Conservation (phyloP, 305 asterid genomes). For the Solanum hybrid region DNA sequence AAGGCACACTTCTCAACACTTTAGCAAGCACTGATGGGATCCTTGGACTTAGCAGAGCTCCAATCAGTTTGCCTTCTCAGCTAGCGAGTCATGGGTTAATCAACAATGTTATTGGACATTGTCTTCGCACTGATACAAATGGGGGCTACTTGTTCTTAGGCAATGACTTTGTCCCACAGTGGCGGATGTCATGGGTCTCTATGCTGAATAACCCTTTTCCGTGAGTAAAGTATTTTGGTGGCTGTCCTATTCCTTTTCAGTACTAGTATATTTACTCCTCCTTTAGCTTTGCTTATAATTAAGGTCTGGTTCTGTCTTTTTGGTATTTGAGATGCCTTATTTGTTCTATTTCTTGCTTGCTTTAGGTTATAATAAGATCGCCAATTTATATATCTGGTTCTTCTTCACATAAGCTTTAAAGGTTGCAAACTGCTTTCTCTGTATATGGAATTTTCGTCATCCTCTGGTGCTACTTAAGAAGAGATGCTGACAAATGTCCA, state of each 20-base stretch:
- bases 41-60: slow-evolving; percentile 59
- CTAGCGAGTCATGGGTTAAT: slow-evolving; percentile 43
- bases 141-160: slow-evolving; percentile 72
- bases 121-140: slow-evolving; percentile 38
- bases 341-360: not conserved
- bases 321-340: not conserved
- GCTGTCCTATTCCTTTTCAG: not conserved
- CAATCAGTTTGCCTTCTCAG: slow-evolving; percentile 67
- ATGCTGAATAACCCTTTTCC: slow-evolving; percentile 41
- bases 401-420: not conserved
- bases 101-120: slow-evolving; percentile 57
- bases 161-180: slow-evolving; percentile 55
- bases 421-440: not conserved
- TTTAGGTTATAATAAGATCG: not conserved
- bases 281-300: not conserved
- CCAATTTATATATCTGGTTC: not conserved
- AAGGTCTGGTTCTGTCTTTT: not conserved
- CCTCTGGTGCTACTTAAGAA: not conserved
- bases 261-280: not conserved
- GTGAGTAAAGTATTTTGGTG: slow-evolving; percentile 26
- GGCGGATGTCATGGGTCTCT: slow-evolving; percentile 55
- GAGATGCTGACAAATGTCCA: not conserved
- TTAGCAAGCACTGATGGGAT: slow-evolving; percentile 66
- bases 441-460: not conserved
- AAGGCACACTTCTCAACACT: slow-evolving; percentile 55